A percentile compares a stretch with the other conserved stretches of the same genome.
phyloP scores from a whole-genome alignment of 352 stramenopile genomes.

The Globisporangium mamillatum region DNA sequence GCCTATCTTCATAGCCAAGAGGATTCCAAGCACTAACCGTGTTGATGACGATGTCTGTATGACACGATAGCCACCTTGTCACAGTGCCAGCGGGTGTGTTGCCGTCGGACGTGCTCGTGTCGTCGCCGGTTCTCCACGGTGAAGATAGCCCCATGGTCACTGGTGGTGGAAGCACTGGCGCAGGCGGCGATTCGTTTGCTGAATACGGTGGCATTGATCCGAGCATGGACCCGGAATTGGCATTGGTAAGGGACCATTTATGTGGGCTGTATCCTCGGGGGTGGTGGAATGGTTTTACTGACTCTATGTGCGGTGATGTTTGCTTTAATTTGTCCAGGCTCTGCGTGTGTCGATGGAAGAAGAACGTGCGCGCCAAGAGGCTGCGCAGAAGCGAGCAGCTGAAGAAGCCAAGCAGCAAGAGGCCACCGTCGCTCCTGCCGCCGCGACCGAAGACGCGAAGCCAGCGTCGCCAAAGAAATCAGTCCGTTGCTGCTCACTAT shows the following conservation, averaged over 20 bases:
- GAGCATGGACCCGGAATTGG: slow-evolving; percentile 98
- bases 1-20: background rate
- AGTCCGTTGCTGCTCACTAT: background rate
- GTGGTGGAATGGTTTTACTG: background rate
- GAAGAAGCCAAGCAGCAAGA: slow-evolving; percentile 54
- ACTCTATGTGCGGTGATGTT: background rate
- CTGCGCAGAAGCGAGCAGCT: slow-evolving; percentile 87
- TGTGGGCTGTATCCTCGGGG: background rate
- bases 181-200: slow-evolving; percentile 74
- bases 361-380: slow-evolving; percentile 94
- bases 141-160: slow-evolving; percentile 69
- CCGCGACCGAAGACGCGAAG: slow-evolving; percentile 28
- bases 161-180: slow-evolving; percentile 29
- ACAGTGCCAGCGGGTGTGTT: slow-evolving; percentile 95
- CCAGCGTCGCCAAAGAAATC: slow-evolving; percentile 19
- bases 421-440: slow-evolving; percentile 26
- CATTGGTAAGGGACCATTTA: slow-evolving; percentile 76
- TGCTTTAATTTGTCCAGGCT: slow-evolving; percentile 31
- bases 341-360: slow-evolving; percentile 99
- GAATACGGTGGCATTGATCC: slow-evolving; percentile 97
- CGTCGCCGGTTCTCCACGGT: slow-evolving; percentile 92
- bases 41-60: background rate
- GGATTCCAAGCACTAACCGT: background rate
- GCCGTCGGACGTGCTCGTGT: slow-evolving; percentile 97
- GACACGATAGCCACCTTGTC: slow-evolving; percentile 86